Evolutionary conservation across 371 early-diverging fungal species (phyloP).

Genomic region (Mucor indicus): DNA sequence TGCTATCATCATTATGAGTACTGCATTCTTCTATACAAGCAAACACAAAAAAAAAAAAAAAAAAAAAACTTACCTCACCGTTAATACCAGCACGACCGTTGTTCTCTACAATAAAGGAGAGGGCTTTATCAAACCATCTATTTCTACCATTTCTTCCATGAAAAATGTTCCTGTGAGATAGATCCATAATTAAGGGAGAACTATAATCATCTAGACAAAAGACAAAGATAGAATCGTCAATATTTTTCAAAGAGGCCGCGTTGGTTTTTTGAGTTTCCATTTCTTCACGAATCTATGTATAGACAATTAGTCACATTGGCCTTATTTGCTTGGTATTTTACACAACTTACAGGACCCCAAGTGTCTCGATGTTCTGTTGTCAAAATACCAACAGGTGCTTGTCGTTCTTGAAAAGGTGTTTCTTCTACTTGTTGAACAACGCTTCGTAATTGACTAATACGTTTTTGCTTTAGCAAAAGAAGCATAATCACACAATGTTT

Average conservation of each 20-base stretch:
- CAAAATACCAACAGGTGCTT: constrained; percentile 74
- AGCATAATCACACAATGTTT: neutral
- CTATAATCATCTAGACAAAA: constrained; percentile 82
- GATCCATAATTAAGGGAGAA: constrained; percentile 56
- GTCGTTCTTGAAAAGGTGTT: constrained; percentile 33
- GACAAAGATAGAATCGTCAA: constrained; percentile 82
- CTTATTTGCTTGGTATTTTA: neutral
- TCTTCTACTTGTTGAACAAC: constrained; percentile 62
- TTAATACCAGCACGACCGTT: constrained; percentile 91
- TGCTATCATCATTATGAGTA: too few relatives aligned
- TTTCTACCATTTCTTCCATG: constrained; percentile 77
- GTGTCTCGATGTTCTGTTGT: constrained; percentile 85
- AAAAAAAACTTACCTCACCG: constrained; percentile 69
- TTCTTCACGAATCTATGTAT: constrained; percentile 27
- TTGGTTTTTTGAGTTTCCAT: constrained; percentile 48
- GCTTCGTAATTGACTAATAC: constrained; percentile 58
- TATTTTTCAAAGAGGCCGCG: constrained; percentile 57
- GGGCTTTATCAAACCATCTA: constrained; percentile 95
- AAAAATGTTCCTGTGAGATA: constrained; percentile 73
- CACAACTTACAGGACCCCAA: constrained; percentile 55
- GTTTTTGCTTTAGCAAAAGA: too few relatives aligned
- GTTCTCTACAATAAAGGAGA: constrained; percentile 81
- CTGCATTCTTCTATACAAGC: too few relatives aligned
- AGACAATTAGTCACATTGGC: too few relatives aligned
- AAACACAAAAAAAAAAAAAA: neutral